Conservation (phyloP, 73 alveolate species). For the Chromera velia region DNA sequence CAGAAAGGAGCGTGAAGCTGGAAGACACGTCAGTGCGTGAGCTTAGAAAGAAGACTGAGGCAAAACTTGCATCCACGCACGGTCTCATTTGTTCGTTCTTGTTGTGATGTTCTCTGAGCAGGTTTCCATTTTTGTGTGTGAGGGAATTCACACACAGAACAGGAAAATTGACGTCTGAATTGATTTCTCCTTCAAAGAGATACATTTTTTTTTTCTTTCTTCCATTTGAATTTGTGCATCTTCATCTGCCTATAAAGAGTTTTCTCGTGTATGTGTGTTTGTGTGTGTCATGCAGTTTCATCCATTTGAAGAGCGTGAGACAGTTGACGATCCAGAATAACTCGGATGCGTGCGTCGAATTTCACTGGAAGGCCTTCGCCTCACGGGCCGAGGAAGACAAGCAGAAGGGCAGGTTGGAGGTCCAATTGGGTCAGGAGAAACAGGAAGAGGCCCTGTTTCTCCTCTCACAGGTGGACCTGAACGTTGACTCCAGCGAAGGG, state of each 20-base stretch:
- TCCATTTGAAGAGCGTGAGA: constrained; percentile 26
- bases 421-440: constrained; percentile 86
- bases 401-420: constrained; percentile 80
- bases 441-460: constrained; percentile 94
- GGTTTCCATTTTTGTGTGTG: neutral
- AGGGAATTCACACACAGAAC: neutral
- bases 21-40: too few relatives aligned
- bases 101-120: neutral
- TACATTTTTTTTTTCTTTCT: neutral
- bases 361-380: constrained; percentile 98
- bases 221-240: neutral
- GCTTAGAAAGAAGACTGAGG: too few relatives aligned
- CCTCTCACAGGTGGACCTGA: constrained; percentile 90
- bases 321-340: constrained; percentile 34
- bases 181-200: too few relatives aligned
- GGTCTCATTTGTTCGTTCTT: too few relatives aligned
- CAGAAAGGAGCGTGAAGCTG: too few relatives aligned
- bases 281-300: constrained; percentile 16
- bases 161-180: too few relatives aligned
- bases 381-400: constrained; percentile 94
- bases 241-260: neutral
- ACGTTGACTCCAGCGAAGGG: constrained; percentile 96
- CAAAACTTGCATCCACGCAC: too few relatives aligned
- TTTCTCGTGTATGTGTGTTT: neutral
- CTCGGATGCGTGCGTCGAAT: constrained; percentile 81